Percentiles rank a stretch among this genome's conserved stretches.
These are phyloP conservation scores for Jaapia argillacea DNA, from an alignment of 768 basidiomycete species.

Conservation along the genomic window DNA sequence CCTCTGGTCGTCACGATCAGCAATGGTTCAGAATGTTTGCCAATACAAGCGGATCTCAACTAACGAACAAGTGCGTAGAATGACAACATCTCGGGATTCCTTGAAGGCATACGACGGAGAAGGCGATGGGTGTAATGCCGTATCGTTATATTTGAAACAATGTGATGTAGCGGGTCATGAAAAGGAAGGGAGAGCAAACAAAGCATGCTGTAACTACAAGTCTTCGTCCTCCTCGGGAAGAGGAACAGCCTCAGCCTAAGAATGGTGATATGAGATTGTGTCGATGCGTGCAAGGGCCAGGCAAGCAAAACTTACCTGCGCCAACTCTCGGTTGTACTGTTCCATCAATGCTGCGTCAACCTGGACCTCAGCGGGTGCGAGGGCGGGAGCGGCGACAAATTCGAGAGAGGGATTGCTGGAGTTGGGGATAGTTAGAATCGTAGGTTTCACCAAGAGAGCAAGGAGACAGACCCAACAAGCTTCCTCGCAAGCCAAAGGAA, in stretches of 20 bases:
- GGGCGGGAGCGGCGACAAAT: slow-evolving; percentile 94
- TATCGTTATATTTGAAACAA: slow-evolving; percentile 15
- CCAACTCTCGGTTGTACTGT: slow-evolving; percentile 72
- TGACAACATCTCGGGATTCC: too few relatives aligned
- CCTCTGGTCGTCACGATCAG: slow-evolving; percentile 75
- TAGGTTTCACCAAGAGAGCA: not conserved
- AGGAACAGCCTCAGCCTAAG: slow-evolving; percentile 79
- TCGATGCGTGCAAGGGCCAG: not conserved
- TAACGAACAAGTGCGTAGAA: too few relatives aligned
- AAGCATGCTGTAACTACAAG: slow-evolving; percentile 31
- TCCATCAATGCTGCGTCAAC: slow-evolving; percentile 74
- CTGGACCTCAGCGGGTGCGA: slow-evolving; percentile 87
- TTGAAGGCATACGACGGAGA: too few relatives aligned
- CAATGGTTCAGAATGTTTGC: too few relatives aligned
- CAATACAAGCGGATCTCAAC: too few relatives aligned
- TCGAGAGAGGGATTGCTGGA: slow-evolving; percentile 77
- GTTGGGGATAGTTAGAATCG: not conserved
- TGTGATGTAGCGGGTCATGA: not conserved
- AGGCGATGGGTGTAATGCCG: too few relatives aligned
- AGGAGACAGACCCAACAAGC: slow-evolving; percentile 77
- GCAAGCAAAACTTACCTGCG: slow-evolving; percentile 32
- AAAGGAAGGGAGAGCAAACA: not conserved
- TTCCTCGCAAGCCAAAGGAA: slow-evolving; percentile 99
- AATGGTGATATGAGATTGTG: slow-evolving; percentile 5
- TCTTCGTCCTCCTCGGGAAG: slow-evolving; percentile 98